Evolutionary conservation across 768 basidiomycete genomes (phyloP), one percentile per base, ranked within the genome.

Genomic region (Neoboletus brunneissimus): DNA sequence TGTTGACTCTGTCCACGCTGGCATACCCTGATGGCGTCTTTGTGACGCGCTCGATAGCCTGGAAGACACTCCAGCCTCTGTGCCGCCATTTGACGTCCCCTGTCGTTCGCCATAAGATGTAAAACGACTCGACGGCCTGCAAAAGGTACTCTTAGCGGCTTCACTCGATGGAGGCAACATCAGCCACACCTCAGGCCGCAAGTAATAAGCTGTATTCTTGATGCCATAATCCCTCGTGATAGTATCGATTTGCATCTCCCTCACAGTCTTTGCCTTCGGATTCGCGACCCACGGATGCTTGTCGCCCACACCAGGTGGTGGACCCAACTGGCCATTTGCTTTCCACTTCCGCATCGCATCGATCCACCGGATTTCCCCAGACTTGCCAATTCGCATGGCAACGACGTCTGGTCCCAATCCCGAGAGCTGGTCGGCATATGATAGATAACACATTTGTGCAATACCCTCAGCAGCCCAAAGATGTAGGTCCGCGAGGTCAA

Each of bases 391-490:
- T 29, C 66, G 70, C 70, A 71, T 70, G 23, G 52, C 55, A 82
- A 83, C 1, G 64, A 29, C 23, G 80, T 91, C 89, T 1, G 89
- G 85, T 15, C 82, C 86, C 31, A 91, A 69, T 3, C 89, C 88
- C 4, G 81, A 77, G 7, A 82, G 79, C 65, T 86, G 81, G 64
- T 91, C 89, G 1, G 84, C 86, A 64, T 90, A 91, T 48, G 81
- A 79, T 27, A 84, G 64, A 73, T 82, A 89, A 66, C 89, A 91
- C 15, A 79, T 86, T 65, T 87, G 80, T 32, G 86, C 85, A 25
- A 91, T 75, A 18, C 88, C 88, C 65, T 89, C 80, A 2, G 89
- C 89, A 4, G 85, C 89, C 84, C 87, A 90, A 51, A 82, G 72
- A 65, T 90, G 88, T 29, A 87, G 66, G n/a, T 86, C 77, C 46